Conservation (phyloP, 495 filamentous ascomycete species). For the Cenococcum geophilum region DNA sequence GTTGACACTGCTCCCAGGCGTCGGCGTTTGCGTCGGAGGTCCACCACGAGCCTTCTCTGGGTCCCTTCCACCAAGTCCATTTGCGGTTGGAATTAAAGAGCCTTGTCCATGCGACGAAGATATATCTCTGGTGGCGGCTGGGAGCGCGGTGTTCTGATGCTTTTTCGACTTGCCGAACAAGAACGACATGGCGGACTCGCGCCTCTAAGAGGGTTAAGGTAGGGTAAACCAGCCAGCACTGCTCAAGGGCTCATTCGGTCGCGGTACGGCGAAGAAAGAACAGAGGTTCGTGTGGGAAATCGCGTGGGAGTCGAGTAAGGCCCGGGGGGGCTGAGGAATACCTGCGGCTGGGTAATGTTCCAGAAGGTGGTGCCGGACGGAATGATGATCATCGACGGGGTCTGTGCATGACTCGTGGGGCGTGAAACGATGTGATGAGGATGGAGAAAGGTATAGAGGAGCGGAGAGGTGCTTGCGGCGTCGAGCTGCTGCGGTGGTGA, state of each 20-base stretch:
- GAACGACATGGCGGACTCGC: conserved; percentile 55
- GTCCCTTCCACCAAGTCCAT: conserved; percentile 26
- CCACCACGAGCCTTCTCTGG: conserved; percentile 35
- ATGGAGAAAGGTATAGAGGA: background rate
- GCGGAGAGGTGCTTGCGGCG: background rate
- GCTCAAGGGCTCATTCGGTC: conserved; percentile 24
- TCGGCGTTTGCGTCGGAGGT: conserved; percentile 47
- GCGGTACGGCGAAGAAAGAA: background rate
- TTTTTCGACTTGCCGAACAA: conserved; percentile 65
- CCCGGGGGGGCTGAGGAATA: conserved; percentile 12
- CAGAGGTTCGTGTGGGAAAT: background rate
- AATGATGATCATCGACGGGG: conserved; percentile 4
- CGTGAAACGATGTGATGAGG: background rate
- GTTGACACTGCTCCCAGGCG: conserved; percentile 59
- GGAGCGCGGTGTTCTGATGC: conserved; percentile 47
- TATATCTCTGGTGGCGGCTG: conserved; percentile 50
- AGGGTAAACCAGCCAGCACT: conserved; percentile 6
- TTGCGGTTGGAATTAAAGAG: conserved; percentile 36
- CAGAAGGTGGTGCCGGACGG: background rate
- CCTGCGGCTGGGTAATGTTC: background rate
- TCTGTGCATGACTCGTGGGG: background rate
- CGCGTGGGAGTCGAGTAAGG: conserved; percentile 3
- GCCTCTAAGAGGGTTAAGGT: conserved; percentile 16
- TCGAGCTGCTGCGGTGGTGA: conserved; percentile 4
- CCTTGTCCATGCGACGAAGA: conserved; percentile 34